Evolutionary conservation across 345 rosid species (phyloP), one percentile per base, ranked within the genome.

Genomic region (Syzygium aqueum): DNA sequence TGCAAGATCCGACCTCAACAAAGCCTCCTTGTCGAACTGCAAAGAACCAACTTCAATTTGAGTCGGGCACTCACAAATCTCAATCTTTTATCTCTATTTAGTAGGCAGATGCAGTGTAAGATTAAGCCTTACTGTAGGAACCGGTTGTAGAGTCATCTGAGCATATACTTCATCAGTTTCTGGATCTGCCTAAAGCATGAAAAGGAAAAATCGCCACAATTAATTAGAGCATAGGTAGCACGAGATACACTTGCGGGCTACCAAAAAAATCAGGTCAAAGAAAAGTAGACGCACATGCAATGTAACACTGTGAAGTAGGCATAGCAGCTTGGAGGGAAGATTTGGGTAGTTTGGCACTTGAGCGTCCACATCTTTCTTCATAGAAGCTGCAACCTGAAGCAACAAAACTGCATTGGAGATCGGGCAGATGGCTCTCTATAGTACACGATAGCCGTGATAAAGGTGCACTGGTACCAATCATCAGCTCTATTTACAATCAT

Each of bases 121-220:
- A 19, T 46, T 73, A 87, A 85, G 85, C 54, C 94, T 91, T 90
- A 95, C 97, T 11, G 92, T 91, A 89, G 95, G 87, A 89, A 96
- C 98, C 16, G 99, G 98, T 86, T 94, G 98, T 85, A 97, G 98
- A 67, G 98, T 95, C 99, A 97, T 96, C 90, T 96, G 99, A 88
- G 99, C 98, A 93, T 95, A 97, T 33, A 97, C 98, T 93, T 96
- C 99, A 83, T 97, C 99, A 7, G 99, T 96, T 89, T 97, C 99
- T 3, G 95, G 93, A 90, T 96, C 99, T 59, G 98, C 99, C 99
- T 97, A 85, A 65, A 92, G 88, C 91, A 86, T 84, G 90, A 87
- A 88, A 88, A 27, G 86, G 78, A 19, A 77, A 89, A 88, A 90
- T 88, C 7, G 28, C 90, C 28, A 87, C 37, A 27, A 84, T 57